Evolutionary conservation across 768 basidiomycete species (phyloP).

Genomic region (Boletus rubroflammeus): DNA sequence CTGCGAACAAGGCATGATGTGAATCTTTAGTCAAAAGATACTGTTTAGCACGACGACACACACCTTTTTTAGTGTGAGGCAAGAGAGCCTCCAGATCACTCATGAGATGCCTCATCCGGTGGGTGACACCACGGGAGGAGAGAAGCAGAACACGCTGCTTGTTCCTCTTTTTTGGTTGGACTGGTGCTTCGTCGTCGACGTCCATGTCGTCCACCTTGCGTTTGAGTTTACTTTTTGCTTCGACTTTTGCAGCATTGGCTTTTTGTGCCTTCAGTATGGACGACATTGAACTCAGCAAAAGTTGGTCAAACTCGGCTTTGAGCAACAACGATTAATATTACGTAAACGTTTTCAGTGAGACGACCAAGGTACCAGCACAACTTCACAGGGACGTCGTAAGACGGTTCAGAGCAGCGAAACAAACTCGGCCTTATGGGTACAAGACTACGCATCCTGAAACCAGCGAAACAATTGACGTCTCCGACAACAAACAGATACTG

Average conservation of each 20-base stretch:
- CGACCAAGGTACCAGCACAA: background rate
- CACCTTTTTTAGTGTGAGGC: slow-evolving; percentile 97
- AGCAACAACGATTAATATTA: slow-evolving; percentile 12
- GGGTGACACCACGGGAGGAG: slow-evolving; percentile 90
- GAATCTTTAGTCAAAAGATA: background rate
- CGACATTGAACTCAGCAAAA: slow-evolving; percentile 43
- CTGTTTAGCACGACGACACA: slow-evolving; percentile 31
- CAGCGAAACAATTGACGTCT: slow-evolving; percentile 1
- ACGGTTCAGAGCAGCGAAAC: background rate
- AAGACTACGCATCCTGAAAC: slow-evolving; percentile 10
- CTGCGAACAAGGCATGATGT: slow-evolving; percentile 38
- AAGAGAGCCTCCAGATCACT: slow-evolving; percentile 85
- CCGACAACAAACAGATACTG: background rate
- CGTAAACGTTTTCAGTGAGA: slow-evolving; percentile 16
- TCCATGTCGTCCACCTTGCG: slow-evolving; percentile 64
- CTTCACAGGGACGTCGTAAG: background rate
- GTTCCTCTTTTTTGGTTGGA: slow-evolving; percentile 63
- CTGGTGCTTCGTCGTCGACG: slow-evolving; percentile 46
- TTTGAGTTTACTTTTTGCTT: slow-evolving; percentile 47
- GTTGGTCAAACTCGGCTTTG: background rate
- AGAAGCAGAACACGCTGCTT: slow-evolving; percentile 94
- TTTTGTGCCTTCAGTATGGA: slow-evolving; percentile 62
- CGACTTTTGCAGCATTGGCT: slow-evolving; percentile 49
- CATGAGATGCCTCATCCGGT: slow-evolving; percentile 97
- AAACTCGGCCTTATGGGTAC: slow-evolving; percentile 2